These are phyloP conservation scores for Sarocladium kiliense DNA, from an alignment of 2,329 filamentous ascomycete species.

Conservation along the genomic window DNA sequence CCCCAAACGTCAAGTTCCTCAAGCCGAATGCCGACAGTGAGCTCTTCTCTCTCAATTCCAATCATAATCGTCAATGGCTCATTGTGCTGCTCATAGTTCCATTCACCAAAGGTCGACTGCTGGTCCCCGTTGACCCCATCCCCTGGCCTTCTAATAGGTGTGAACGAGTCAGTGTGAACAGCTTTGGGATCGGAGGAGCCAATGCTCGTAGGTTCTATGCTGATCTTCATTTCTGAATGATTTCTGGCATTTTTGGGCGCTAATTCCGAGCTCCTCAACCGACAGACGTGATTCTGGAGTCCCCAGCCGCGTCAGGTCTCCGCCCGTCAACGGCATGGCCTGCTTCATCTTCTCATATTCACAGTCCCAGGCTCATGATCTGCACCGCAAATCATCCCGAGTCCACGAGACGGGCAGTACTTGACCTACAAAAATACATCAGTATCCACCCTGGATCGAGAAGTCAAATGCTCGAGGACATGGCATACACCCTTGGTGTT, in stretches of 20 bases:
- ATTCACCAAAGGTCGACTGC: conserved; percentile 15
- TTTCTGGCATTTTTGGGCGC: background rate
- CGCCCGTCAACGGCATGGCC: background rate
- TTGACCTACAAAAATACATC: background rate
- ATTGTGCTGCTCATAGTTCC: background rate
- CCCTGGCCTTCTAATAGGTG: conserved; percentile 17
- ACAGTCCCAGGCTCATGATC: background rate
- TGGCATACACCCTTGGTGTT: conserved; percentile 2
- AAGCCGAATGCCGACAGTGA: conserved; percentile 20
- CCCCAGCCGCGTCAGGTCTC: no score
- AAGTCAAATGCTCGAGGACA: conserved; percentile 8
- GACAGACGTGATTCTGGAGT: background rate
- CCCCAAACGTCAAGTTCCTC: conserved; percentile 20
- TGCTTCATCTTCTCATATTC: background rate
- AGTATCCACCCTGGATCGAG: background rate
- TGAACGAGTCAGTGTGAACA: conserved; percentile 24
- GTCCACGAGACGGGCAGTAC: background rate
- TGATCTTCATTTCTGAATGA: conserved; percentile 1
- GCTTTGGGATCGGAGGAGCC: conserved; percentile 29
- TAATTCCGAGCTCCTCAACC: background rate
- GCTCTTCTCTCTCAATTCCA: background rate
- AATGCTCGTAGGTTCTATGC: conserved; percentile 26
- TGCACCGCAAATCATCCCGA: background rate
- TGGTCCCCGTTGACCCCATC: conserved; percentile 14
- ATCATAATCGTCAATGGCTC: background rate